Conservation (phyloP, 2,329 filamentous ascomycete species). For the Calonectria hongkongensis region DNA sequence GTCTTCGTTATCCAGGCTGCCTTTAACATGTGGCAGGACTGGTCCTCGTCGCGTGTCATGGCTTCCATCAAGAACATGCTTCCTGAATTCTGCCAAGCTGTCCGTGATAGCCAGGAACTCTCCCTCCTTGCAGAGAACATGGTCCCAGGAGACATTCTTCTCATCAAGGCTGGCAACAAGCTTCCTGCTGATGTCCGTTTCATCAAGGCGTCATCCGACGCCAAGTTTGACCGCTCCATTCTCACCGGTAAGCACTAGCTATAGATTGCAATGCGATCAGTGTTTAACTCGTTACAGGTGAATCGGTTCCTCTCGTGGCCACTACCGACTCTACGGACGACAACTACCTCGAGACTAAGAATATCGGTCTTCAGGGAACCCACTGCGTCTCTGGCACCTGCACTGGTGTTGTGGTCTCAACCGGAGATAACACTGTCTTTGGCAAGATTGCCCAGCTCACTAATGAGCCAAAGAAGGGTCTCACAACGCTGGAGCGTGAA, state of each 20-base stretch:
- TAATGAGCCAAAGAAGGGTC: constrained; percentile 78
- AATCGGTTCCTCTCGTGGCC: constrained; percentile 79
- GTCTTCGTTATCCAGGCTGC: constrained; percentile 82
- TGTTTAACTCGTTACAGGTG: constrained; percentile 64
- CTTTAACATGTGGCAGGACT: constrained; percentile 84
- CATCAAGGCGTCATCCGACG: constrained; percentile 79
- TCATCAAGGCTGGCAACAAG: constrained; percentile 83
- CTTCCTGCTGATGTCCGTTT: constrained; percentile 84
- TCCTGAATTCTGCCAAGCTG: constrained; percentile 81
- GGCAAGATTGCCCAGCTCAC: constrained; percentile 84
- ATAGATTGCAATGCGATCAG: neutral
- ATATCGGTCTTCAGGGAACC: constrained; percentile 86
- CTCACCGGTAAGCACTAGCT: constrained; percentile 64
- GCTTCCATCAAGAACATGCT: constrained; percentile 87
- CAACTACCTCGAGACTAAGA: constrained; percentile 86
- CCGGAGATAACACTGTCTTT: constrained; percentile 84
- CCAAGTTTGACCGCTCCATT: constrained; percentile 83
- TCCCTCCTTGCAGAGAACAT: constrained; percentile 74
- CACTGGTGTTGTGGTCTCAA: constrained; percentile 81
- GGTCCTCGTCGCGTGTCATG: constrained; percentile 86
- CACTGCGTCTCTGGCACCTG: constrained; percentile 83
- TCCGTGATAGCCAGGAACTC: constrained; percentile 74
- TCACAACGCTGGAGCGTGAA: constrained; percentile 83
- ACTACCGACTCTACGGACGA: constrained; percentile 80
- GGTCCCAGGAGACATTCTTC: constrained; percentile 82